A percentile compares a stretch with the other conserved stretches of the same genome.
These are phyloP conservation scores for Fragaria ananassa DNA, from an alignment of 306 rosid species.

Conservation along the genomic window DNA sequence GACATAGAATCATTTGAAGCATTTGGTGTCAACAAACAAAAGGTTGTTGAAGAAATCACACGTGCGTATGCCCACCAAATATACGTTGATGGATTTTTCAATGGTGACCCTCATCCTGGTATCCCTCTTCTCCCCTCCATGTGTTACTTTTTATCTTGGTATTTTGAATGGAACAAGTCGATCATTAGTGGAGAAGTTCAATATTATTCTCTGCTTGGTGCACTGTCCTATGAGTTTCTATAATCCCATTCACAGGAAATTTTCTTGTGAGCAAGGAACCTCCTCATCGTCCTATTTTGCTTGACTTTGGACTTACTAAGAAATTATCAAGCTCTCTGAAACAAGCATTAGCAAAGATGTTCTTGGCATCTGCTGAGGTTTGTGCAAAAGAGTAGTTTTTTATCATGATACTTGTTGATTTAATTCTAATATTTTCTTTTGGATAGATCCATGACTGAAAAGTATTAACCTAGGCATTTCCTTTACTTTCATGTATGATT, in stretches of 20 bases:
- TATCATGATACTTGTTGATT: neutral
- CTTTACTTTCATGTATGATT: conserved; percentile 9
- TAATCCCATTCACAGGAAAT: conserved; percentile 54
- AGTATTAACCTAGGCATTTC: neutral
- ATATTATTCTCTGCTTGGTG: conserved; percentile 15
- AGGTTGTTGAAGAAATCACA: conserved; percentile 87
- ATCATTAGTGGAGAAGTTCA: conserved; percentile 16
- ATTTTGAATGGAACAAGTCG: neutral
- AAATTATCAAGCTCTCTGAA: conserved; percentile 61
- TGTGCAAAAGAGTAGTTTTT: conserved; percentile 22
- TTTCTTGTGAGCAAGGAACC: conserved; percentile 98
- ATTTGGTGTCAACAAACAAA: conserved; percentile 79
- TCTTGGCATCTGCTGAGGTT: conserved; percentile 95
- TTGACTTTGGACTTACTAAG: conserved; percentile 97
- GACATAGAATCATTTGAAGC: conserved; percentile 72
- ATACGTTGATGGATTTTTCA: conserved; percentile 93
- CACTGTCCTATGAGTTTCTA: conserved; percentile 18
- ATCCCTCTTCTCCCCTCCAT: conserved; percentile 11
- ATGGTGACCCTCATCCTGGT: conserved; percentile 99
- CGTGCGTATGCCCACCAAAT: conserved; percentile 98
- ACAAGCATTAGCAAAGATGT: conserved; percentile 97
- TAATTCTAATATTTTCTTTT: neutral
- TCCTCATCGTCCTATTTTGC: conserved; percentile 86
- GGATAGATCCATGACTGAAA: neutral
- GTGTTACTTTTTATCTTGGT: neutral